Conservation (phyloP, 805 yeast genomes). For the Saccharomycopsis oosterbeekiorum region DNA sequence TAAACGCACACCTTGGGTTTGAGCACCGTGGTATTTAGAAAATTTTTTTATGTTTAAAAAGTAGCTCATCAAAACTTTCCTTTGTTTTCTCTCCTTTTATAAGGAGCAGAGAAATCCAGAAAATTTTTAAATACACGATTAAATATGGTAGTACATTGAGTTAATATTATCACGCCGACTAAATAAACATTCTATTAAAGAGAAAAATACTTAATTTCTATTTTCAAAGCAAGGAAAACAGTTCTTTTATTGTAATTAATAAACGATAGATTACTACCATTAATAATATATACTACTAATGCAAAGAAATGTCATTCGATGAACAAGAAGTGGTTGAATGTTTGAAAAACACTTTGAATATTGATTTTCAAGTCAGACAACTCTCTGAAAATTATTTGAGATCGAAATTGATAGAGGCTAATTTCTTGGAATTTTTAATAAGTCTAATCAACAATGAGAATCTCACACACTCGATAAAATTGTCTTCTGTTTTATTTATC, state of each 20-base stretch:
- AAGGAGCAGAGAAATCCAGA: neutral
- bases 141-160: no score
- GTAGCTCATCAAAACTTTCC: no score
- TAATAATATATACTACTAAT: neutral
- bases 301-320: conserved; percentile 4
- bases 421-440: conserved; percentile 30
- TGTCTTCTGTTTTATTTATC: conserved; percentile 59
- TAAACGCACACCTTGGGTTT: no score
- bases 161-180: no score
- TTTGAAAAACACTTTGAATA: conserved; percentile 12
- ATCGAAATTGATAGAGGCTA: neutral
- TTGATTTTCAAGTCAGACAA: conserved; percentile 4
- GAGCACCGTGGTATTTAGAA: no score
- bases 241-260: neutral
- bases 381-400: conserved; percentile 12
- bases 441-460: conserved; percentile 38
- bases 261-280: neutral
- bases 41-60: no score
- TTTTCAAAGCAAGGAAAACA: neutral
- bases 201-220: neutral
- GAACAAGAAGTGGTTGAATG: conserved; percentile 12
- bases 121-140: neutral
- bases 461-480: conserved; percentile 34
- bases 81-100: no score
- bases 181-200: neutral